These are phyloP conservation scores for Picea glauca DNA, from an alignment of 75 land plant species.

Conservation along the genomic window DNA sequence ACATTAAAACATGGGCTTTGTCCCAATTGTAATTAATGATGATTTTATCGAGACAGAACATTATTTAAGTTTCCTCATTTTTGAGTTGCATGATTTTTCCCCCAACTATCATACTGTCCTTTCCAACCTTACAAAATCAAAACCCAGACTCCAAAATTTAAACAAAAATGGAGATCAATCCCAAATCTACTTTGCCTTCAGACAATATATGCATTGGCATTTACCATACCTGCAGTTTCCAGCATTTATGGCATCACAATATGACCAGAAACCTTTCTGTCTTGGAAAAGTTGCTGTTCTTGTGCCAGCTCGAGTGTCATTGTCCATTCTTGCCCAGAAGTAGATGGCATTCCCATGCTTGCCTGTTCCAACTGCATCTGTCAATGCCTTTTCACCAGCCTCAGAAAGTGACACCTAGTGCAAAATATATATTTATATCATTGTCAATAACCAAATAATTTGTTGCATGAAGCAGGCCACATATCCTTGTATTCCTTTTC, in stretches of 20 bases:
- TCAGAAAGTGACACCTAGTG: slow-evolving; percentile 60
- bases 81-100: neutral
- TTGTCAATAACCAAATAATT: neutral
- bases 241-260: slow-evolving; percentile 86
- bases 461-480: neutral
- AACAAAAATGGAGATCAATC: slow-evolving; percentile 21
- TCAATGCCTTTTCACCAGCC: slow-evolving; percentile 57
- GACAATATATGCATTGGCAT: neutral
- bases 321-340: slow-evolving; percentile 76
- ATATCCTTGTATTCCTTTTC: neutral
- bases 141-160: slow-evolving; percentile 19
- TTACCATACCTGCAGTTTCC: slow-evolving; percentile 91
- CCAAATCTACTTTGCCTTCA: slow-evolving; percentile 59
- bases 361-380: slow-evolving; percentile 38
- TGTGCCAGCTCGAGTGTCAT: slow-evolving; percentile 24
- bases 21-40: neutral
- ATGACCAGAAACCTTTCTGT: slow-evolving; percentile 72
- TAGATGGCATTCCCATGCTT: slow-evolving; percentile 76
- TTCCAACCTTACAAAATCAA: neutral
- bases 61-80: no score
- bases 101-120: neutral
- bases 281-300: neutral
- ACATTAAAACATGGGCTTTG: neutral
- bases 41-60: neutral
- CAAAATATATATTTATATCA: neutral